These are phyloP conservation scores for Solanum chiquidenum DNA, from an alignment of 257 asterid genomes.

Conservation along the genomic window DNA sequence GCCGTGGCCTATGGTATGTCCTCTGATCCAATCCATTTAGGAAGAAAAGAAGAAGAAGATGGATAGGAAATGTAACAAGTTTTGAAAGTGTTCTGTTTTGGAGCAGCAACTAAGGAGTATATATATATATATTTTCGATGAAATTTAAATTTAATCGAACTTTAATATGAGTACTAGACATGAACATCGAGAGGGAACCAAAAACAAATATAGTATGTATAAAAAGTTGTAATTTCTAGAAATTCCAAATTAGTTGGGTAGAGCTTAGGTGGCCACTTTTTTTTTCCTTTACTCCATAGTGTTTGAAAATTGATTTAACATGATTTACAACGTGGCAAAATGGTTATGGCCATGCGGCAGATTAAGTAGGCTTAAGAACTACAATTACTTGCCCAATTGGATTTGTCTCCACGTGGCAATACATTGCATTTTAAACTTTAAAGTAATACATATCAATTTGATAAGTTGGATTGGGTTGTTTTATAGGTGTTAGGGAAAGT, in stretches of 20 bases:
- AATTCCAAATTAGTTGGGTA: conserved; percentile 35
- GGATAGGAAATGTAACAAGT: too few relatives aligned
- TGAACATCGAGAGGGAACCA: too few relatives aligned
- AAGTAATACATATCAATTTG: not conserved
- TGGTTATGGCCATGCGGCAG: conserved; percentile 10
- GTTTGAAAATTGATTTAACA: conserved; percentile 29
- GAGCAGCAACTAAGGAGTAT: too few relatives aligned
- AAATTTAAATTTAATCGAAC: too few relatives aligned
- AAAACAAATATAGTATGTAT: too few relatives aligned
- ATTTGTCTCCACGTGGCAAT: conserved; percentile 15
- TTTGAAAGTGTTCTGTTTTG: not conserved
- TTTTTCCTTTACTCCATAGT: not conserved
- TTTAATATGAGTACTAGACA: too few relatives aligned
- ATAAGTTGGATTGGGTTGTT: too few relatives aligned
- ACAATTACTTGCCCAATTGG: conserved; percentile 16
- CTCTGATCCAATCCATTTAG: conserved; percentile 68
- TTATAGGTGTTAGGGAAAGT: too few relatives aligned
- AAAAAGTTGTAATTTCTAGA: too few relatives aligned
- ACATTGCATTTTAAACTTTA: not conserved
- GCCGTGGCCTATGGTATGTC: conserved; percentile 57
- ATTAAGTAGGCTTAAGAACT: conserved; percentile 10
- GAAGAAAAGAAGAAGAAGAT: not conserved
- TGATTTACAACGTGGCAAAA: conserved; percentile 50
- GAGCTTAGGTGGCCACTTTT: conserved; percentile 4
- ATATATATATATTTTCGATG: too few relatives aligned